Evolutionary conservation across 2,329 filamentous ascomycete species (phyloP).

Genomic region (Gaeumannomyces sp.): DNA sequence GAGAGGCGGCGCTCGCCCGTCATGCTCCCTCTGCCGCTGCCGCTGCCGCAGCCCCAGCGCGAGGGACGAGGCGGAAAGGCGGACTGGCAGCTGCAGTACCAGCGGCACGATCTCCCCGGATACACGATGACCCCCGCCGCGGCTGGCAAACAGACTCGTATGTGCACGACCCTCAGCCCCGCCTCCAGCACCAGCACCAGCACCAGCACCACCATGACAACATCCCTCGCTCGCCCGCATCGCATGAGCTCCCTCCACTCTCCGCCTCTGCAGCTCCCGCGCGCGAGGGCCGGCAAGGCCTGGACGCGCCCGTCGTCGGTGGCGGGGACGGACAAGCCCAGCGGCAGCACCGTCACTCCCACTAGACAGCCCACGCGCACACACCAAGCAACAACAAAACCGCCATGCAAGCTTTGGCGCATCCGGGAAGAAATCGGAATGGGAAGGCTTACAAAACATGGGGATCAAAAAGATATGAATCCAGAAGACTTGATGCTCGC

Average conservation of each 20-base stretch:
- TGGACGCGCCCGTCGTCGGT: slow-evolving; percentile 22
- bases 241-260: slow-evolving; percentile 34
- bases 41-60: slow-evolving; percentile 13
- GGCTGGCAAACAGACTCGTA: slow-evolving; percentile 47
- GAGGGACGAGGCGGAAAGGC: slow-evolving; percentile 5
- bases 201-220: not conserved
- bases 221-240: not conserved
- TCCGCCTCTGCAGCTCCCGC: slow-evolving; percentile 36
- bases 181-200: slow-evolving; percentile 22
- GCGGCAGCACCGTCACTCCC: not conserved
- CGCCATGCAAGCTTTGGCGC: not conserved
- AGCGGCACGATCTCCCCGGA: slow-evolving; percentile 23
- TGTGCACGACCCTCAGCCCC: slow-evolving; percentile 31
- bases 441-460: slow-evolving; percentile 10
- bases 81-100: not conserved
- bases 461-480: slow-evolving; percentile 23
- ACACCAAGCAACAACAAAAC: too few relatives aligned
- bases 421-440: not conserved
- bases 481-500: slow-evolving; percentile 39
- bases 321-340: not conserved
- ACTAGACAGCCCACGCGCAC: not conserved
- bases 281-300: slow-evolving; percentile 31
- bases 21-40: slow-evolving; percentile 7
- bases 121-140: slow-evolving; percentile 42
- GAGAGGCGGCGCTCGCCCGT: slow-evolving; percentile 5